phyloP scores from a whole-genome alignment of 768 basidiomycete genomes.

The Phanerochaete carnosa region DNA sequence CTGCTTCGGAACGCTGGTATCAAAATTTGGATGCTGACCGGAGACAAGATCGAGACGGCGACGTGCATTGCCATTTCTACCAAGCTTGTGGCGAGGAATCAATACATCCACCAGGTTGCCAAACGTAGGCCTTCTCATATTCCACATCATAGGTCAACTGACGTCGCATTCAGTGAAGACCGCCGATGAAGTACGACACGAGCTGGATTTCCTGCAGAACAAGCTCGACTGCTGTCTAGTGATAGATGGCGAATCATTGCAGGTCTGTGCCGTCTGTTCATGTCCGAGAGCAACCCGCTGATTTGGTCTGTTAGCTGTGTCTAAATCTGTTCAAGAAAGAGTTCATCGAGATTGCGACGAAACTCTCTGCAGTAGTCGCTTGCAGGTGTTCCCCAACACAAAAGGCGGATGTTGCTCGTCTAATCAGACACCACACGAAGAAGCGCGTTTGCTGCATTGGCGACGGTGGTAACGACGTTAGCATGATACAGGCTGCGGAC shows the following conservation, averaged over 20 bases:
- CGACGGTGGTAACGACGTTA: conserved; percentile 98
- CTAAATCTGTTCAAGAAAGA: conserved; percentile 87
- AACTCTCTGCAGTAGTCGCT: conserved; percentile 93
- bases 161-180: conserved; percentile 63
- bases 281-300: neutral
- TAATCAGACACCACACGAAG: conserved; percentile 87
- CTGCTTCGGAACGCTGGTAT: conserved; percentile 92
- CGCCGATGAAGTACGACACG: conserved; percentile 74
- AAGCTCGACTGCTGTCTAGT: conserved; percentile 98
- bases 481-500: conserved; percentile 99
- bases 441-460: conserved; percentile 99
- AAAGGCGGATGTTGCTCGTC: conserved; percentile 94
- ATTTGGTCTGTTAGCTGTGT: conserved; percentile 60
- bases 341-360: conserved; percentile 95
- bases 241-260: conserved; percentile 95
- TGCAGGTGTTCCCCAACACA: conserved; percentile 99
- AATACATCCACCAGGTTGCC: conserved; percentile 95
- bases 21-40: conserved; percentile 99
- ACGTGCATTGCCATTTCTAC: conserved; percentile 97
- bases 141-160: neutral
- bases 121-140: conserved; percentile 58
- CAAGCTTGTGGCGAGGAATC: conserved; percentile 91
- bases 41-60: conserved; percentile 98
- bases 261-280: conserved; percentile 43
- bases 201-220: conserved; percentile 90